Evolutionary conservation across 805 yeast genomes (phyloP), one percentile per base, ranked within the genome.

Genomic region (Lipomyces chichibuensis): DNA sequence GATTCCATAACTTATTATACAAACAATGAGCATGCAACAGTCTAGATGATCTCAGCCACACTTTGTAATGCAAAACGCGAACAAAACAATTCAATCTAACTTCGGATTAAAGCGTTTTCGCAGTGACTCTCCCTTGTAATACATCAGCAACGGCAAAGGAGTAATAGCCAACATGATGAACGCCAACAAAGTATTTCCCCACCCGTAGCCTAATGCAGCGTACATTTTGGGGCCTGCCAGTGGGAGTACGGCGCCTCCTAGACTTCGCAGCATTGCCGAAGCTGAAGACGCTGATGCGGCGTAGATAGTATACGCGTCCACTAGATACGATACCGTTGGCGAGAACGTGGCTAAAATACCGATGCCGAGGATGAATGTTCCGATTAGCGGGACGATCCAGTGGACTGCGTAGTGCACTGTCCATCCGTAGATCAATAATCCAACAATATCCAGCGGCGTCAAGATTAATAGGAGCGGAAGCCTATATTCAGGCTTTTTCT

Each of bases 211-310:
- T 29, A 69, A 39, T 3, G 60, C 39, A 7, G 53, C 65, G 57
- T 69, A 69, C 69, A 88, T 84, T 8, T 82, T 78, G 8, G 80
- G 76, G 2, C 89, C 90, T 75, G 88, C 88, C 46, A 88, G 77
- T 86, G 89, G 71, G 85, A 89, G 88, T 11, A 84, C 80, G 63
- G 87, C 89, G 0, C 93, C 94, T 73, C 89, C 83, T 55, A 84
- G 75, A 3, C 91, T 86, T 72, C 95, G 80, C 72, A 87, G 84
- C 68, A 88, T 83, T 0, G 91, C 86, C 2, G 89, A 89, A 0
- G 91, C 89, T 0, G 89, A 89, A 39, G 86, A 82, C 0, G 89
- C 84, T n/a, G 88, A 84, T 0, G 93, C 92, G 0, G 92, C 85
- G 72, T 84, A 88, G 60, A 85, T 80, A 27, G 89, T 85, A 74